Evolutionary conservation across 768 basidiomycete species (phyloP).

Genomic region (Lentinula guzmanii): DNA sequence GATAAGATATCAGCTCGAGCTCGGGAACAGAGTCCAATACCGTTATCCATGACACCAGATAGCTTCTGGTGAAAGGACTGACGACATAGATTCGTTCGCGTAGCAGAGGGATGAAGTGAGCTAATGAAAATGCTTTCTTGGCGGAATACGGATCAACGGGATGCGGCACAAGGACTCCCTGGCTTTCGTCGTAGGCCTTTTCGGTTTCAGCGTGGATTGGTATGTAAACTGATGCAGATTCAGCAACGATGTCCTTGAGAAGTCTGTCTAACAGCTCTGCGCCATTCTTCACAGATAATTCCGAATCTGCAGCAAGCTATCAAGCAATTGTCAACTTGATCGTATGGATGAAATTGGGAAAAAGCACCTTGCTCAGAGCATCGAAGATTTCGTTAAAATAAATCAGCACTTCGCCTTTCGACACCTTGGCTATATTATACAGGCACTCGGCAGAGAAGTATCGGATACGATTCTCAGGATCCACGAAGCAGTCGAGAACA

Average conservation of each 20-base stretch:
- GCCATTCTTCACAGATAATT: conserved; percentile 95
- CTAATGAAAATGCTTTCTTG: conserved; percentile 86
- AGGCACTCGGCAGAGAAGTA: conserved; percentile 98
- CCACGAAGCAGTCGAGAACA: conserved; percentile 86
- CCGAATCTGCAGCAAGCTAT: conserved; percentile 93
- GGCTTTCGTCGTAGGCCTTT: conserved; percentile 49
- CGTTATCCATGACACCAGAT: conserved; percentile 95
- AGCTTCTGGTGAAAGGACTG: conserved; percentile 92
- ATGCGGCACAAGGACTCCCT: conserved; percentile 61
- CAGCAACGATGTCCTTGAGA: conserved; percentile 97
- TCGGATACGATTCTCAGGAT: conserved; percentile 89
- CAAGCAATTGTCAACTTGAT: conserved; percentile 5
- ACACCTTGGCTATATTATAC: conserved; percentile 97
- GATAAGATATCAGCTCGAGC: conserved; percentile 87
- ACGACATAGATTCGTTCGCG: conserved; percentile 92
- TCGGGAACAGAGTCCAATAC: conserved; percentile 96
- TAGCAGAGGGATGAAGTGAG: conserved; percentile 90
- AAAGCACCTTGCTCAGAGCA: conserved; percentile 87
- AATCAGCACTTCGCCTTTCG: conserved; percentile 92
- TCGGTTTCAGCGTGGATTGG: conserved; percentile 82
- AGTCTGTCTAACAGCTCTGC: conserved; percentile 94
- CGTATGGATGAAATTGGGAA: neutral
- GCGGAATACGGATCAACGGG: conserved; percentile 39
- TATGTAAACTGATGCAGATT: conserved; percentile 92
- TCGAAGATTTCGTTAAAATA: conserved; percentile 99